Evolutionary conservation across 257 asterid genomes (phyloP).

Genomic region (Ballota nigra): DNA sequence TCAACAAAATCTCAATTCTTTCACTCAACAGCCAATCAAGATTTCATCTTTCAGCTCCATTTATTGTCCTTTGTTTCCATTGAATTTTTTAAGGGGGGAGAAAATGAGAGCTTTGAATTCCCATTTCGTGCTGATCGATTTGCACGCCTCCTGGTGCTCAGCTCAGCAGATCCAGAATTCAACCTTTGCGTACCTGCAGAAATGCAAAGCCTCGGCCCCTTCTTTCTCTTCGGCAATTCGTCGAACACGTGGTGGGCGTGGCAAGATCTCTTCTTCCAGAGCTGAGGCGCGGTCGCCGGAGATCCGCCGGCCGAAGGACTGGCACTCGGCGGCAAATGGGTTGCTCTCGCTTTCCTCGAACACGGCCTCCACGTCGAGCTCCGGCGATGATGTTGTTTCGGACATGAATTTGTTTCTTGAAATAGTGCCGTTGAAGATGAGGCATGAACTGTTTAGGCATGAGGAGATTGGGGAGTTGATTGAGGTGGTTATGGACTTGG

Average conservation of each 20-base stretch:
- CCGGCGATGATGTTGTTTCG: slow-evolving; percentile 56
- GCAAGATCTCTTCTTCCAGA: slow-evolving; percentile 48
- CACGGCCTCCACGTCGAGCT: slow-evolving; percentile 49
- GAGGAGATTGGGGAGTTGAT: slow-evolving; percentile 62
- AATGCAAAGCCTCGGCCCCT: slow-evolving; percentile 23
- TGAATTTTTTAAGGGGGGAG: neutral
- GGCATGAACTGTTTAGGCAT: slow-evolving; percentile 58
- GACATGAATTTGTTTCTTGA: slow-evolving; percentile 90
- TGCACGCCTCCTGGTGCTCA: slow-evolving; percentile 63
- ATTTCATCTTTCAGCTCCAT: slow-evolving; percentile 1
- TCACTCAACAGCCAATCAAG: slow-evolving; percentile 24
- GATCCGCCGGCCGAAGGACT: slow-evolving; percentile 67
- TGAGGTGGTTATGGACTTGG: slow-evolving; percentile 98
- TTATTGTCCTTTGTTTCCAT: neutral
- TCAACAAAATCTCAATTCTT: slow-evolving; percentile 34
- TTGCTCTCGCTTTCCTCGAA: slow-evolving; percentile 43
- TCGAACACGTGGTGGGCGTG: slow-evolving; percentile 54
- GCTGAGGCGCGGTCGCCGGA: slow-evolving; percentile 57
- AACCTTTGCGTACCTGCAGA: slow-evolving; percentile 45
- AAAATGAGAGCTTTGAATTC: slow-evolving; percentile 76
- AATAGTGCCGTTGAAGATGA: slow-evolving; percentile 77
- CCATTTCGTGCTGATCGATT: slow-evolving; percentile 62
- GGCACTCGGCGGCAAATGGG: slow-evolving; percentile 49
- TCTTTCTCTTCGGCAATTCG: slow-evolving; percentile 63
- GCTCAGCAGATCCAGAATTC: slow-evolving; percentile 64